phyloP scores from a whole-genome alignment of 2,329 filamentous ascomycete genomes.

The Microcyclospora tardicrescens region DNA sequence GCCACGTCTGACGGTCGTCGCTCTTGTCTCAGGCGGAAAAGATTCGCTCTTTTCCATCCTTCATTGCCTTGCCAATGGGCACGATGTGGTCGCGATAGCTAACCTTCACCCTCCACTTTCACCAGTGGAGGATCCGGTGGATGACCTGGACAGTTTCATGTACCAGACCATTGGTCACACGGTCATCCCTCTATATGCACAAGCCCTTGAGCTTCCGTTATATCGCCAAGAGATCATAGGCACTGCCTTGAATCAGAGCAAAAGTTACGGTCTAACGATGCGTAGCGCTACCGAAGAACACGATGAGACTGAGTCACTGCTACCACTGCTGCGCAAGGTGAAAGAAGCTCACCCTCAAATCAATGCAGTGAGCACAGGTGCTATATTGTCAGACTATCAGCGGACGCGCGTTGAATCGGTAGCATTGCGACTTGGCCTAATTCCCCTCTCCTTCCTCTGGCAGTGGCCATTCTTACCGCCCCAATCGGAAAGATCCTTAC shows the following conservation, averaged over 20 bases:
- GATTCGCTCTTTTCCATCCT: conserved; percentile 90
- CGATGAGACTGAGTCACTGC: conserved; percentile 83
- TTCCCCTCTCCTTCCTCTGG: conserved; percentile 81
- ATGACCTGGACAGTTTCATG: conserved; percentile 95
- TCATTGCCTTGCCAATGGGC: conserved; percentile 77
- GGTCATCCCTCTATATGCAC: conserved; percentile 71
- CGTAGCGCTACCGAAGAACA: conserved; percentile 19
- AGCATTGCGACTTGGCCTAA: conserved; percentile 67
- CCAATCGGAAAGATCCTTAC: conserved; percentile 38
- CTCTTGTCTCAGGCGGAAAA: conserved; percentile 89
- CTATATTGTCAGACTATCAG: conserved; percentile 91
- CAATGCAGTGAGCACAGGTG: conserved; percentile 79
- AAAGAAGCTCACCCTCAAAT: conserved; percentile 59
- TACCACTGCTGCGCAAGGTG: conserved; percentile 59
- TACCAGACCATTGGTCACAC: conserved; percentile 94
- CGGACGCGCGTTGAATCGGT: conserved; percentile 90
- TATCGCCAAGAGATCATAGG: conserved; percentile 70
- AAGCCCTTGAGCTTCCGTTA: conserved; percentile 66
- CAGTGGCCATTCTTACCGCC: conserved; percentile 66
- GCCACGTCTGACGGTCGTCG: conserved; percentile 57
- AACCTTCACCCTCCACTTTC: conserved; percentile 58
- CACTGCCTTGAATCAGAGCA: conserved; percentile 52
- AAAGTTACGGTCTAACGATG: conserved; percentile 47
- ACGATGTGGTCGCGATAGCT: conserved; percentile 73
- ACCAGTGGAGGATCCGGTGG: conserved; percentile 18